Percentiles rank a stretch among this genome's conserved stretches.
These are phyloP conservation scores for Phytophthora pini DNA, from an alignment of 352 stramenopile genomes.

Conservation along the genomic window DNA sequence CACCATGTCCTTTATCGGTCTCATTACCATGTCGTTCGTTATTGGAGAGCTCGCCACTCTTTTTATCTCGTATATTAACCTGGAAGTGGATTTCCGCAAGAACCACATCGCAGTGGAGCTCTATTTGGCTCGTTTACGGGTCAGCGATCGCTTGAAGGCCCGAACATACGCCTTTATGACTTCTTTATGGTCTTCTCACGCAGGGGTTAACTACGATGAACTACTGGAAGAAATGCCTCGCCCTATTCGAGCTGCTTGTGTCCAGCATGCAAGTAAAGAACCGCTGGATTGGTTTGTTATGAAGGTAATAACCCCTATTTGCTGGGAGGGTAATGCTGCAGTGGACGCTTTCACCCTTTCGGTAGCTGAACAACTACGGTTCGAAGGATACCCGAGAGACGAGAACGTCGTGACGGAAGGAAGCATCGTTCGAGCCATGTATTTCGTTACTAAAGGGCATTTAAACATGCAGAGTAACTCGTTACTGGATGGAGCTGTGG, in stretches of 20 bases:
- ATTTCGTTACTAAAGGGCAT: constrained; percentile 71
- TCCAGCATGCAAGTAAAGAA: constrained; percentile 42
- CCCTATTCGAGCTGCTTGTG: constrained; percentile 59
- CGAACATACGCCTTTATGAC: constrained; percentile 53
- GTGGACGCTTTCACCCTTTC: constrained; percentile 36
- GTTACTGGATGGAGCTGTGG: constrained; percentile 26
- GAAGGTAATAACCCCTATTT: constrained; percentile 43
- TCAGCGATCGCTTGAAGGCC: constrained; percentile 38
- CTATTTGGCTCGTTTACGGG: constrained; percentile 45
- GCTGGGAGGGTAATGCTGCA: constrained; percentile 13
- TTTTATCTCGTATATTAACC: constrained; percentile 63
- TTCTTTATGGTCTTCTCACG: constrained; percentile 65
- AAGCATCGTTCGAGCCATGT: constrained; percentile 64
- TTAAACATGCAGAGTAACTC: constrained; percentile 46
- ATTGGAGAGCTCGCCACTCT: constrained; percentile 59
- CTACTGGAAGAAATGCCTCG: constrained; percentile 55
- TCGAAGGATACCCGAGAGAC: constrained; percentile 66
- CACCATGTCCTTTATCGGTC: constrained; percentile 47
- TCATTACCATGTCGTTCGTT: constrained; percentile 64
- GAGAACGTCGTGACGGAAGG: constrained; percentile 68
- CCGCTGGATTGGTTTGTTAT: constrained; percentile 48
- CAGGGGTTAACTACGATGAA: constrained; percentile 57
- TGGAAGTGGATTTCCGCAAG: constrained; percentile 69
- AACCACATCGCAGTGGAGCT: constrained; percentile 59
- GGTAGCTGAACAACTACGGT: constrained; percentile 51